Evolutionary conservation across 129 eudicot genomes (phyloP), one percentile per base, ranked within the genome.

Genomic region (Artemisia argyi): DNA sequence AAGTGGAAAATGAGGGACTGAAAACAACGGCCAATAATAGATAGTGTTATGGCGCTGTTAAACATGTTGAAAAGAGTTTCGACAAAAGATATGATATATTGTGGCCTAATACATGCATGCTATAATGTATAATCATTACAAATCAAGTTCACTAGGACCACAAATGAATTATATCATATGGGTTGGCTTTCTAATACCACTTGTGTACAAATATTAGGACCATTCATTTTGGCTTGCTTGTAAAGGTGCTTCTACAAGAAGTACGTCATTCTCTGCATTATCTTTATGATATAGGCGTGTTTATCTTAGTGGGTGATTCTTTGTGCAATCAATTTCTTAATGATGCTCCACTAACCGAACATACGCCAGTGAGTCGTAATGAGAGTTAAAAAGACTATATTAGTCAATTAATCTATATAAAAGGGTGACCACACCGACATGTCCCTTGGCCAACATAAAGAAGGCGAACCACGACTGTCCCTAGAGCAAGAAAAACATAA

Each of bases 181-280:
- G 61, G 71, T 61, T 69, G 81, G 76, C 76, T 72, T 72, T 46
- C 71, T 46, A 77, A 61, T 62, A 77, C 81, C 72, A 77, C 72
- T 70, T 77, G 76, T 71, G 72, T 22, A 77, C 81, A 70, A 62
- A 71, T 70, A 77, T 50, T 62, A 67, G 76, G 67, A 53, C 82
- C 82, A 78, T 71, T 78, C 77, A 64, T 71, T 78, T 71, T 52
- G 67, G 72, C 46, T 78, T 70, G 77, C 77, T 78, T 78, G 82
- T 78, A 78, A 71, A 78, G 80, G 61, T 69, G 71, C 81, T 49
- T 62, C 71, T 69, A 68, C 65, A 64, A 69, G 8, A 50, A 49
- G 51, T 76, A 76, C 68, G 3, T 4, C 61, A 8, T 59, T 61
- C 11, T 75, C 18, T 19, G 47, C 61, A 69, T 42, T 61, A 61